Base-by-base conservation (phyloP, 179 eudicot species). In the Heliamphora ciliata region DNA sequence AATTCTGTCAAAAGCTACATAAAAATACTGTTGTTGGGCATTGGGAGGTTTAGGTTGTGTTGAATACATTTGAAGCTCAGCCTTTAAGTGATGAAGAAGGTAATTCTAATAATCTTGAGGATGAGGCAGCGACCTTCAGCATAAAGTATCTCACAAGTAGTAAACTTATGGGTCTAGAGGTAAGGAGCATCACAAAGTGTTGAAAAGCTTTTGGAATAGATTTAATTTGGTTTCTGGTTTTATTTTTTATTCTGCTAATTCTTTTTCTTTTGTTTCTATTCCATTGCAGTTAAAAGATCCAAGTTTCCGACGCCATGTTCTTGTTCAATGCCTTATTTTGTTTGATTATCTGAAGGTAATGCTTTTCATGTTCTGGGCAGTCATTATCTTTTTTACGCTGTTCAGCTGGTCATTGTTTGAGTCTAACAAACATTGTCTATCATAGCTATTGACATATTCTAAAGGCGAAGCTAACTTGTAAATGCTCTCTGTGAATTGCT, bases 81-180 rank as follows among this genome's bases (percentile, higher is more conserved):
- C 98, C 99, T 75, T 88, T 97, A 86, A 94, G 95, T 86, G 99
- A 97, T 85, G 99, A 97, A 84, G 98, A 92, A 84, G 97, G 98
- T 21, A 92, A 87, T 88, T 92, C 93, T 82, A 92, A 87, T 85
- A 91, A 92, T 87, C 90, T 93, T 77, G 98, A 90, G 90, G 99
- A 97, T 85, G 99, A 92, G 79, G 97, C 92, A 68, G 88, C 97
- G 72, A 91, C 96, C 82, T 94, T 93, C 86, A 92, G 87, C 80
- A 97, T 97, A 77, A 97, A 97, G 81, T 97, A 97, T 91, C 98
- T 97, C 81, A 97, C 99, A 1, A 97, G 99, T 87, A 93, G 98
- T 90, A 97, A 97, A 87, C 86, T 97, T 55, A 97, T 97, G 98
- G 99, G 99, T 82, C 89, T 97, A 77, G 99, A 97, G 93, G 99